These are phyloP conservation scores for Trichocladium antarcticum DNA, from an alignment of 495 filamentous ascomycete species.

Conservation along the genomic window DNA sequence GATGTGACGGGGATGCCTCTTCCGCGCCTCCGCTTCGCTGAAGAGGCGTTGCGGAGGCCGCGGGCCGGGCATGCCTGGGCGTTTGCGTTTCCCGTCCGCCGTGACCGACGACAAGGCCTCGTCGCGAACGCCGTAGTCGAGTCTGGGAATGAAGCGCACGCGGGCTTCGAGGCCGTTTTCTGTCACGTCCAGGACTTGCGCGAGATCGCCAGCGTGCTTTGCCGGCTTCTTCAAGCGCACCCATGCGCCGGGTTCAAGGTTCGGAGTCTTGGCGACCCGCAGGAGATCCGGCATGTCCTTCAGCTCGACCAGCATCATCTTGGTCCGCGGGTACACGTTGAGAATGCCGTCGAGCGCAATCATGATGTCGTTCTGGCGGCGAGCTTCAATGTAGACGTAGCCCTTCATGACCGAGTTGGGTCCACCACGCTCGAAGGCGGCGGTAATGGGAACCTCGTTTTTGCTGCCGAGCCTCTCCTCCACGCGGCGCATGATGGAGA, in stretches of 20 bases:
- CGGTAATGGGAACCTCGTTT: slow-evolving; percentile 65
- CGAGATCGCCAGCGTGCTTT: slow-evolving; percentile 81
- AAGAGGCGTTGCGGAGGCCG: slow-evolving; percentile 88
- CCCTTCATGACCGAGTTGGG: slow-evolving; percentile 66
- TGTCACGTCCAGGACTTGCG: slow-evolving; percentile 86
- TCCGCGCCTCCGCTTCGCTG: slow-evolving; percentile 85
- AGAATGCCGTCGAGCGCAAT: slow-evolving; percentile 68
- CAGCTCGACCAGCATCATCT: slow-evolving; percentile 79
- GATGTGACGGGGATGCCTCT: slow-evolving; percentile 67
- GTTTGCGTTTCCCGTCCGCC: slow-evolving; percentile 65
- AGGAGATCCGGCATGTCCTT: slow-evolving; percentile 96
- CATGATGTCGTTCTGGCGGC: slow-evolving; percentile 73
- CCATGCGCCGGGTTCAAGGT: slow-evolving; percentile 79
- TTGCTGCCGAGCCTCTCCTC: slow-evolving; percentile 65
- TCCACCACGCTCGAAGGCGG: slow-evolving; percentile 80
- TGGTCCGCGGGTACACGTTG: slow-evolving; percentile 69
- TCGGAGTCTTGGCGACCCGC: slow-evolving; percentile 73
- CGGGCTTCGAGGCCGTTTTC: slow-evolving; percentile 83
- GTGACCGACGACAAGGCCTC: slow-evolving; percentile 45
- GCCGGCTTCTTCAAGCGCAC: slow-evolving; percentile 73
- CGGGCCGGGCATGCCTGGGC: slow-evolving; percentile 45
- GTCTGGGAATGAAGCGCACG: slow-evolving; percentile 73
- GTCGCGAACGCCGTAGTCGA: slow-evolving; percentile 84
- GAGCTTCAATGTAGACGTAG: slow-evolving; percentile 89
- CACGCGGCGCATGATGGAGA: slow-evolving; percentile 74